Evolutionary conservation across 176 grass and related monocot species (phyloP), one percentile per base, ranked within the genome.

Genomic region (Oryza glumipatula): DNA sequence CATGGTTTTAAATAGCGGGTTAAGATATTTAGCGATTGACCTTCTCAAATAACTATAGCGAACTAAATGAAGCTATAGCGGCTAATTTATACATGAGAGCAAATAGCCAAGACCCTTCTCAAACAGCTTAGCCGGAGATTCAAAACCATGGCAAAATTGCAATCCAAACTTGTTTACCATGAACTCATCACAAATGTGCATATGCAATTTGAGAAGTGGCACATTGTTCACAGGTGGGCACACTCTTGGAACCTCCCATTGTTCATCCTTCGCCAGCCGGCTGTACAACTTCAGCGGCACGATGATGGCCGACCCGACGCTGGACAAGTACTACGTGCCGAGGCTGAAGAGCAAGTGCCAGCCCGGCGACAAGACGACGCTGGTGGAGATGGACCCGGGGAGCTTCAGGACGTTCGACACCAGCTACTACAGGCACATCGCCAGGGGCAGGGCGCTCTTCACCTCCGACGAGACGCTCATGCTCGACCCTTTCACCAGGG

Each of bases 341-440:
- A 86, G 86, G 4, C 74, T 97, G 74, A 90, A 85, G 87, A 80
- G 9, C 26, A 92, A 81, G 73, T 97, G 92, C 82, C 30, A 30
- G 22, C 88, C 81, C 11, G 76, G 67, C 28, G 90, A 97, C 67
- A 65, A 38, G 19, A 81, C 64, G 78, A 88, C 86, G 30, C 86
- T 92, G 77, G 90, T 92, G 80, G 95, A 97, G 86, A 94, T 97
- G 51, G 95, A 94, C 85, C 92, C 95, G 0, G 95, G 95, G 12
- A 97, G 95, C 88, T 94, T 91, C 88, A 3, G 76, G 66, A 94
- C 92, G 5, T 97, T 97, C 76, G 92, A 97, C 81, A 80, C 83
- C 3, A 78, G 92, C 77, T 97, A 91, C 90, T 97, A 91, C 92
- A 71, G 78, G 78, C 67, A 65, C 47, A 36, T 97, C 8, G 80